Evolutionary conservation across 768 basidiomycete genomes (phyloP).

Genomic region (Suillus clintonianus): DNA sequence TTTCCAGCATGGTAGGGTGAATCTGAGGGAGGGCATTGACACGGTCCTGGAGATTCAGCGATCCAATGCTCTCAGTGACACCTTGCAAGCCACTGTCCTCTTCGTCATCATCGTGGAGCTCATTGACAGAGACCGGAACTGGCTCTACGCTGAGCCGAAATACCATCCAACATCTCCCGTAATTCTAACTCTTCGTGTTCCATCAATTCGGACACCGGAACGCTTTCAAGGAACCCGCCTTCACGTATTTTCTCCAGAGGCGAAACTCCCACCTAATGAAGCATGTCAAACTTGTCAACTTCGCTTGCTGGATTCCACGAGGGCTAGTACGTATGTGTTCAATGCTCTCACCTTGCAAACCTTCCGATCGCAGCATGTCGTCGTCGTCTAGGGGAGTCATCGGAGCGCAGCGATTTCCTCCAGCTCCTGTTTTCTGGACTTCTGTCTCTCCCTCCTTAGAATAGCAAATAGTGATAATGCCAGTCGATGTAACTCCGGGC

Average conservation of each 20-base stretch:
- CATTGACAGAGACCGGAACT: background rate
- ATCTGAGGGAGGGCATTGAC: slow-evolving; percentile 54
- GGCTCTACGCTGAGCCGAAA: background rate
- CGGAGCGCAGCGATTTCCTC: background rate
- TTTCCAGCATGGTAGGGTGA: slow-evolving; percentile 78
- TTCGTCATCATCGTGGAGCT: background rate
- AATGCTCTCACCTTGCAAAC: background rate
- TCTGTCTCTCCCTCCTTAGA: background rate
- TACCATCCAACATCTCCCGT: background rate
- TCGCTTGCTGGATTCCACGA: background rate
- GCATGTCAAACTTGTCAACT: background rate
- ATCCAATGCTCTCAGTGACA: too few relatives aligned
- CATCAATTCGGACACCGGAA: background rate
- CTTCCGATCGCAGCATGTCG: background rate
- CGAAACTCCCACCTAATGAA: background rate
- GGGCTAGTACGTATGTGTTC: background rate
- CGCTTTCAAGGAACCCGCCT: background rate
- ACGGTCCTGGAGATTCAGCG: slow-evolving; percentile 67
- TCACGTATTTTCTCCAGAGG: background rate
- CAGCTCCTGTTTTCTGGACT: background rate
- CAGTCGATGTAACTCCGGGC: too few relatives aligned
- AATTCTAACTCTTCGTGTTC: background rate
- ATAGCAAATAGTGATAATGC: background rate
- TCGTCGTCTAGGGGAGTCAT: background rate
- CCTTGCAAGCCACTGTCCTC: background rate